Evolutionary conservation across 176 grass and related monocot genomes (phyloP).

Genomic region (maize (Zea mays)): Zm-B73-REFERENCE-NAM-5.0 NC_050105.1:140402001-140402500

Average conservation of each 20-base stretch:
- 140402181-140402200: neutral
- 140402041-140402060: constrained; percentile 81
- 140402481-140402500: neutral
- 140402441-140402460: neutral
- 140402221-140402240: neutral
- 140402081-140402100: neutral
- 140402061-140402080: constrained; percentile 17
- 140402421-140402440: neutral
- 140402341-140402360: neutral
- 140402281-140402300: neutral
- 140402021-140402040: constrained; percentile 91
- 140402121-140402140: neutral
- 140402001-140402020: constrained; percentile 64
- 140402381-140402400: neutral
- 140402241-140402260: neutral
- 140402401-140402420: neutral
- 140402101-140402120: neutral
- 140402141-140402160: neutral
- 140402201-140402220: neutral
- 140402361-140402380: too few relatives aligned
- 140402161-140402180: neutral
- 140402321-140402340: neutral
- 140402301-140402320: neutral
- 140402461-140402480: neutral
- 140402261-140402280: neutral